phyloP scores from a whole-genome alignment of 768 basidiomycete species.

The Chalciporus chontae region DNA sequence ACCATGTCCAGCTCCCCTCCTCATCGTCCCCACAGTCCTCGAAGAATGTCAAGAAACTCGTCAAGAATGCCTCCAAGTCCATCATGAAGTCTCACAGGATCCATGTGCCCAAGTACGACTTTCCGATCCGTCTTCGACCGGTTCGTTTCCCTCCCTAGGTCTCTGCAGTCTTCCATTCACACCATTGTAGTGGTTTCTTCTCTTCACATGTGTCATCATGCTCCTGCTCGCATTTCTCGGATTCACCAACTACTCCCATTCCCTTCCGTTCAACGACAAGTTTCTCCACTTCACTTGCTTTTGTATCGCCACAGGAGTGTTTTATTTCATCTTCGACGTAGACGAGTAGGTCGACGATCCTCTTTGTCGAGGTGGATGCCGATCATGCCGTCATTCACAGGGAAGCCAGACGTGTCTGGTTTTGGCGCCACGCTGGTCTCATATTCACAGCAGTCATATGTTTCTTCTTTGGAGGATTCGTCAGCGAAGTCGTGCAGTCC shows the following conservation, averaged over 20 bases:
- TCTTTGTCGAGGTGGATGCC: not conserved
- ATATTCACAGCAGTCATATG: constrained; percentile 69
- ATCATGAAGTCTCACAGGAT: constrained; percentile 72
- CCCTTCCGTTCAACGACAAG: constrained; percentile 75
- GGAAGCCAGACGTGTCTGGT: constrained; percentile 78
- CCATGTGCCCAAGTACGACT: constrained; percentile 60
- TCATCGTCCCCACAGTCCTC: constrained; percentile 12
- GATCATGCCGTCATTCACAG: constrained; percentile 35
- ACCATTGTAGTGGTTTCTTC: constrained; percentile 71
- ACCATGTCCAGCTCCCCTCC: constrained; percentile 6
- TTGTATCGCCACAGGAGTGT: constrained; percentile 67
- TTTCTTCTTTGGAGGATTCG: constrained; percentile 74
- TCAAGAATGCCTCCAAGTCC: constrained; percentile 47
- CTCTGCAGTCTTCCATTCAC: constrained; percentile 1
- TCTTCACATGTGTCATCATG: constrained; percentile 68
- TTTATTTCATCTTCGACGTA: constrained; percentile 85
- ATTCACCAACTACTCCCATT: constrained; percentile 64
- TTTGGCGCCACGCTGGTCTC: constrained; percentile 72
- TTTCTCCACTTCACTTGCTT: constrained; percentile 78
- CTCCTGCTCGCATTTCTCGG: constrained; percentile 69
- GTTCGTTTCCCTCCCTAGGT: constrained; percentile 34
- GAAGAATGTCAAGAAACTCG: constrained; percentile 30
- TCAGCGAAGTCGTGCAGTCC: constrained; percentile 81
- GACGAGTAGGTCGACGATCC: constrained; percentile 64
- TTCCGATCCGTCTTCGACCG: constrained; percentile 71